These are phyloP conservation scores for Metahyphopichia silvanorum DNA, from an alignment of 805 yeast genomes.

Conservation along the genomic window DNA sequence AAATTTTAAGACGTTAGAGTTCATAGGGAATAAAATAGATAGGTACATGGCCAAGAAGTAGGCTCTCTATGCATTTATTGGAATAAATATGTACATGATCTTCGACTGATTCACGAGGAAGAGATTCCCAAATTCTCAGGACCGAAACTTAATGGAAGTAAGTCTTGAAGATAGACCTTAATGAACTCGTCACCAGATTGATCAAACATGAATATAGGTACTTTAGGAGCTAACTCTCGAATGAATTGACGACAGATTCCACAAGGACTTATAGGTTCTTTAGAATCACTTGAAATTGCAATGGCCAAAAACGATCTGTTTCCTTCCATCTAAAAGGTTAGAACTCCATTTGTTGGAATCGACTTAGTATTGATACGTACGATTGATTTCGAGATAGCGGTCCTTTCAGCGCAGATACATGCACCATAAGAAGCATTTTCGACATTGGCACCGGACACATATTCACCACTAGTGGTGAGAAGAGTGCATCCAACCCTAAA, in stretches of 20 bases:
- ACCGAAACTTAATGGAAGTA: slow-evolving; percentile 84
- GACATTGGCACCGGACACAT: slow-evolving; percentile 75
- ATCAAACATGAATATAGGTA: slow-evolving; percentile 70
- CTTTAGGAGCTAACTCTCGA: slow-evolving; percentile 66
- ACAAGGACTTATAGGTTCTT: slow-evolving; percentile 74
- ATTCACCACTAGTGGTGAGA: slow-evolving; percentile 47
- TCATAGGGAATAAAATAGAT: no score
- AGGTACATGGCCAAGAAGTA: no score
- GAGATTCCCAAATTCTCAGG: slow-evolving; percentile 54
- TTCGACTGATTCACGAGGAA: no score
- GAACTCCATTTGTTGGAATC: slow-evolving; percentile 8
- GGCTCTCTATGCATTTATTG: not conserved
- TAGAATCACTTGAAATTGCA: slow-evolving; percentile 62
- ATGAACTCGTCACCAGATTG: slow-evolving; percentile 43
- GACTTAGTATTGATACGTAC: slow-evolving; percentile 21
- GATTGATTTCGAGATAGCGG: slow-evolving; percentile 31
- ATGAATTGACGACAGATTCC: slow-evolving; percentile 92
- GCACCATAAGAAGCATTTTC: slow-evolving; percentile 89
- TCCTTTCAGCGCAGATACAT: slow-evolving; percentile 40
- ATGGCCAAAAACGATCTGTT: slow-evolving; percentile 49
- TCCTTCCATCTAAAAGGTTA: slow-evolving; percentile 34
- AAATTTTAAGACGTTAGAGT: no score
- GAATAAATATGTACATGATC: not conserved
- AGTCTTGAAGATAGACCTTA: slow-evolving; percentile 51
- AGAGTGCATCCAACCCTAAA: slow-evolving; percentile 77